Evolutionary conservation across 2,329 filamentous ascomycete genomes (phyloP).

Genomic region (Colletotrichum coccodes): DNA sequence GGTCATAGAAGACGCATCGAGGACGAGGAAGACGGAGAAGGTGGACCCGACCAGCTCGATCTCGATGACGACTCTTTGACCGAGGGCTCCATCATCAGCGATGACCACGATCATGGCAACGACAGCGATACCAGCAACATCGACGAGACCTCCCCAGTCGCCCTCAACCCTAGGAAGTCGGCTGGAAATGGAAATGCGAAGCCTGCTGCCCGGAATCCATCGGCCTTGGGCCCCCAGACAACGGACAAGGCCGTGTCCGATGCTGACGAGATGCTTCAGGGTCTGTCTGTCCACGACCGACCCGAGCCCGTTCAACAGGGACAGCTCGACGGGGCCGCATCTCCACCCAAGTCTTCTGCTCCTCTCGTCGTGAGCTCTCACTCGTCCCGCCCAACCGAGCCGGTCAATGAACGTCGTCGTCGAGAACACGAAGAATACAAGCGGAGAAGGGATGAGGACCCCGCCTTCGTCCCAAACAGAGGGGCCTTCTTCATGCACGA

Average conservation of each 20-base stretch:
- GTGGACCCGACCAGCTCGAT: conserved; percentile 63
- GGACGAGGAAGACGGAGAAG: conserved; percentile 78
- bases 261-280: conserved; percentile 69
- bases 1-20: conserved; percentile 75
- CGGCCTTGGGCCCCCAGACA: conserved; percentile 48
- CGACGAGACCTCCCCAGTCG: conserved; percentile 64
- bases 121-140: conserved; percentile 74
- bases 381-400: conserved; percentile 62
- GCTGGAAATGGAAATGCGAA: conserved; percentile 54
- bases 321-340: conserved; percentile 54
- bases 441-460: conserved; percentile 87
- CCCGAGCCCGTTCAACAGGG: conserved; percentile 54
- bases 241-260: conserved; percentile 55
- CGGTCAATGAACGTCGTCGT: conserved; percentile 75
- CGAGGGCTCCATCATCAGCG: conserved; percentile 70
- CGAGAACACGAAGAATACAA: conserved; percentile 92
- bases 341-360: conserved; percentile 53
- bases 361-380: conserved; percentile 67
- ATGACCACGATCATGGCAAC: conserved; percentile 68
- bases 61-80: conserved; percentile 74
- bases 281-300: conserved; percentile 57
- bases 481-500: conserved; percentile 99
- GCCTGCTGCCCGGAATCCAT: conserved; percentile 41
- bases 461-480: conserved; percentile 92
- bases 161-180: conserved; percentile 50